phyloP scores from a whole-genome alignment of 1,284 basidiomycete genomes.

The Microbotryum intermedium region DNA sequence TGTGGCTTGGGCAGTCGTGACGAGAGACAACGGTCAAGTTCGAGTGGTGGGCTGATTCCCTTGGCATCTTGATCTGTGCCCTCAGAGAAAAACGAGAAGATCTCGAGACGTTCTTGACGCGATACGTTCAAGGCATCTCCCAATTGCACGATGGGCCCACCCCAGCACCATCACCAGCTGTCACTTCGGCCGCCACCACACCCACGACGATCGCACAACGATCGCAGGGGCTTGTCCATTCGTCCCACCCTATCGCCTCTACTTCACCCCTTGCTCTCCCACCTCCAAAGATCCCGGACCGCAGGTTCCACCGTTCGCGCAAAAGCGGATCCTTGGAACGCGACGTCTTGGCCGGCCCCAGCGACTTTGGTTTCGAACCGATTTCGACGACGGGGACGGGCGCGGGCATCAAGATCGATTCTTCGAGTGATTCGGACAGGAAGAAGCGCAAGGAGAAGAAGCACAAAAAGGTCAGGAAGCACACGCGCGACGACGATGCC shows the following conservation, averaged over 20 bases:
- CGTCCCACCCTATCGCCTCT: background rate
- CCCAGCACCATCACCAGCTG: background rate
- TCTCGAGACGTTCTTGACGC: slow-evolving; percentile 15
- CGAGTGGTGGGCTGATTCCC: no score
- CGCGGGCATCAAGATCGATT: slow-evolving; percentile 2
- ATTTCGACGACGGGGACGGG: slow-evolving; percentile 20
- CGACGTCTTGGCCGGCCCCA: slow-evolving; percentile 16
- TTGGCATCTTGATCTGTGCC: accelerated
- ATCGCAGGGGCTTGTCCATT: background rate
- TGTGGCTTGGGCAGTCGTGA: no score
- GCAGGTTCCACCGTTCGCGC: background rate
- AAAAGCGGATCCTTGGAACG: background rate
- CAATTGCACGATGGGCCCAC: background rate
- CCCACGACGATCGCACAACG: background rate
- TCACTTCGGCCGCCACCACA: background rate
- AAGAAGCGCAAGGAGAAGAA: no score
- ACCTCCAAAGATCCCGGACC: background rate
- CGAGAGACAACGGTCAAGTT: no score
- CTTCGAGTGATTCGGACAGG: no score
- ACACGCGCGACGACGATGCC: background rate
- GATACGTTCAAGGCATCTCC: slow-evolving; percentile 14
- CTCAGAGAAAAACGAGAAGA: slow-evolving; percentile 19
- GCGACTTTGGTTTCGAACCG: slow-evolving; percentile 25
- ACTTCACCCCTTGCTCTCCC: background rate
- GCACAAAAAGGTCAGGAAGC: no score